Conservation (phyloP, 495 filamentous ascomycete species). For the Chaetomium tenue region DNA sequence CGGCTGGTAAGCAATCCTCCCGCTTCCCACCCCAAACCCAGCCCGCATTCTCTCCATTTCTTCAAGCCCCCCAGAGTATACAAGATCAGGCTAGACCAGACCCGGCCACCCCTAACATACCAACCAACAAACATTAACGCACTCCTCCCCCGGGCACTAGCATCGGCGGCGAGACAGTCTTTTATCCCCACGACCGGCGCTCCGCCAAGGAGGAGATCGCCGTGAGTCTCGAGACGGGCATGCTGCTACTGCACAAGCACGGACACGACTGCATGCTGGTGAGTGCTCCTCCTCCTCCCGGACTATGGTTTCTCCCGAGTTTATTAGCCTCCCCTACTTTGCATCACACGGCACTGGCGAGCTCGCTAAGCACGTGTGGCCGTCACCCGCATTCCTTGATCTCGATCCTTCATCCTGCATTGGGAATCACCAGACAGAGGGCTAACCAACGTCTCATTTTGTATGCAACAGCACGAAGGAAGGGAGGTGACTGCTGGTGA, state of each 20-base stretch:
- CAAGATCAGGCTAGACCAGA: neutral
- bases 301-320: too few relatives aligned
- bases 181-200: conserved; percentile 71
- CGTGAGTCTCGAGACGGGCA: conserved; percentile 72
- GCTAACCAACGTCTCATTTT: neutral
- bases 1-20: conserved; percentile 16
- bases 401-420: too few relatives aligned
- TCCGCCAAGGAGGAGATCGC: conserved; percentile 60
- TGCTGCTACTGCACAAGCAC: conserved; percentile 84
- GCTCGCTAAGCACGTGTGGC: too few relatives aligned
- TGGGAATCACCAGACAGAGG: neutral
- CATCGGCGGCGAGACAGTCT: conserved; percentile 83
- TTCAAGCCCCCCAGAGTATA: too few relatives aligned
- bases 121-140: conserved; percentile 4
- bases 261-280: conserved; percentile 80
- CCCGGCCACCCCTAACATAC: neutral
- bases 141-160: conserved; percentile 28
- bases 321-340: too few relatives aligned
- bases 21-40: neutral
- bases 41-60: neutral
- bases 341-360: too few relatives aligned
- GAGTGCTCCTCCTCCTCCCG: conserved; percentile 22
- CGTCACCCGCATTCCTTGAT: neutral
- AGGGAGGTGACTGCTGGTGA: conserved; percentile 74
- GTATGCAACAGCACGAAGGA: conserved; percentile 64